These are phyloP conservation scores for Diaporthe destruens DNA, from an alignment of 2,329 filamentous ascomycete species.

Conservation along the genomic window DNA sequence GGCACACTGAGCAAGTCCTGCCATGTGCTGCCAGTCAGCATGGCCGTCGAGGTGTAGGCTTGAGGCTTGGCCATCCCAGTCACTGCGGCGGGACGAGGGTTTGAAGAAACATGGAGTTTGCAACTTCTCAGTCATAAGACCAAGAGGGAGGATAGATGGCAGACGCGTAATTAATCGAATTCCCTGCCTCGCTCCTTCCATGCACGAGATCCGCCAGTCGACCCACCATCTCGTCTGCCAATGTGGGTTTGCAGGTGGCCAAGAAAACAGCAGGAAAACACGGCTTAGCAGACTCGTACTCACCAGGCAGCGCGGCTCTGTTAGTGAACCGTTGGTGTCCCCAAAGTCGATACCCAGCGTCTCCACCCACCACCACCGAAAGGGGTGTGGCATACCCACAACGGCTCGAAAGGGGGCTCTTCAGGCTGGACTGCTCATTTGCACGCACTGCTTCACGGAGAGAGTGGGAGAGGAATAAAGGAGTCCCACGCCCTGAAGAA, in stretches of 20 bases:
- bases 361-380: background rate
- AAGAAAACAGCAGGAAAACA: background rate
- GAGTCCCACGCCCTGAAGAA: background rate
- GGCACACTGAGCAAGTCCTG: background rate
- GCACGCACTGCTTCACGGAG: background rate
- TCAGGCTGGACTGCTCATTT: too few species aligned
- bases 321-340: constrained; percentile 7
- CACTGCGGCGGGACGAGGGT: constrained; percentile 10
- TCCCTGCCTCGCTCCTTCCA: background rate
- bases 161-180: constrained; percentile 22
- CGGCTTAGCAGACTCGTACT: constrained; percentile 16
- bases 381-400: constrained; percentile 9
- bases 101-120: background rate
- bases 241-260: background rate
- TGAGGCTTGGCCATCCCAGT: constrained; percentile 23
- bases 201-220: constrained; percentile 4
- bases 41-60: constrained; percentile 3
- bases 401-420: constrained; percentile 11
- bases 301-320: background rate
- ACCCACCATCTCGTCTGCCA: constrained; percentile 15
- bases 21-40: background rate
- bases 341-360: background rate
- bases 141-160: background rate
- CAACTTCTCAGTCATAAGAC: background rate
- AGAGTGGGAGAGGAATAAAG: too few species aligned